A percentile compares a stretch with the other conserved stretches of the same genome.
Evolutionary conservation across 306 rosid genomes (phyloP).

Genomic region (Gastrolobium bilobum): DNA sequence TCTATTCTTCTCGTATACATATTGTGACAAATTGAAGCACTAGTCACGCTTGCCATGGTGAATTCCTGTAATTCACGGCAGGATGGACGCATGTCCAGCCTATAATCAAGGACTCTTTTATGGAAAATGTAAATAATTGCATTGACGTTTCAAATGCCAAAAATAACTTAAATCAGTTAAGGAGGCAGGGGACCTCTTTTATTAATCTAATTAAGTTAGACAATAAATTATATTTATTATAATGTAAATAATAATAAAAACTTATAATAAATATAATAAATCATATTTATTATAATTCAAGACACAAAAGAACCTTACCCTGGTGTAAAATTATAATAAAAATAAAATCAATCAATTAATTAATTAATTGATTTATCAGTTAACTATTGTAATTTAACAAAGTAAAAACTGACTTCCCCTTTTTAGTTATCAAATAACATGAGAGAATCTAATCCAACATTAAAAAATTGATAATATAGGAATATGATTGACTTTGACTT

Average conservation of each 20-base stretch:
- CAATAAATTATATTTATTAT: no score
- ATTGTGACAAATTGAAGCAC: background rate
- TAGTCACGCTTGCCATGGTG: constrained; percentile 22
- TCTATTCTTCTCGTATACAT: no score
- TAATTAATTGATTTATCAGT: no score
- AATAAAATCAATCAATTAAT: no score
- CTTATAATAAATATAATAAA: no score
- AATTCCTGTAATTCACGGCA: constrained; percentile 13
- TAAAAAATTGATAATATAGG: background rate
- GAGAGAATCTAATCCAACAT: background rate
- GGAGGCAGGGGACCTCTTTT: no score
- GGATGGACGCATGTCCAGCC: constrained; percentile 6
- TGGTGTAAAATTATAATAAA: background rate
- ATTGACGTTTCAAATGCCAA: background rate
- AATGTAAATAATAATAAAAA: no score
- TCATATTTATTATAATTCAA: no score
- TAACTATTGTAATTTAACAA: background rate
- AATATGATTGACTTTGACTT: constrained; percentile 1
- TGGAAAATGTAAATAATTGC: background rate
- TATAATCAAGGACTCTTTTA: constrained; percentile 32
- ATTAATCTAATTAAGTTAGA: no score
- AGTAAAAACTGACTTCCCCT: background rate
- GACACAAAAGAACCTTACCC: no score
- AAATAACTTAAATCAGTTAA: background rate
- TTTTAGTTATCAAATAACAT: background rate